These are phyloP conservation scores for Psilocybe sp. DNA, from an alignment of 768 basidiomycete species.

Conservation along the genomic window DNA sequence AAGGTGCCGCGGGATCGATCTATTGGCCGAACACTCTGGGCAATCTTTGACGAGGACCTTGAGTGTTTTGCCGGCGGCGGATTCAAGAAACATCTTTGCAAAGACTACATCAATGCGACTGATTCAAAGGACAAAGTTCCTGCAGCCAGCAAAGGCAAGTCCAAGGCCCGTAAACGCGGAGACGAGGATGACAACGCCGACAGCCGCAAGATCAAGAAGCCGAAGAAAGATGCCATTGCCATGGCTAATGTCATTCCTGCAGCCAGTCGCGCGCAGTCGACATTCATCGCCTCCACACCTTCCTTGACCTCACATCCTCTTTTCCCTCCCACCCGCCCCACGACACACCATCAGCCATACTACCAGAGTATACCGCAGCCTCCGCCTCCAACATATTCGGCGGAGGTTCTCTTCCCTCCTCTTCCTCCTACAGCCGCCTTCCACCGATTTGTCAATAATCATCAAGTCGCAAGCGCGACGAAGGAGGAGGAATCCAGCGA, in stretches of 20 bases:
- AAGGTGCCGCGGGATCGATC: constrained; percentile 77
- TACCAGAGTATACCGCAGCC: constrained; percentile 53
- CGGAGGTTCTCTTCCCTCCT: constrained; percentile 74
- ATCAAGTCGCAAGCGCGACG: constrained; percentile 9
- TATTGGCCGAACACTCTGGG: constrained; percentile 84
- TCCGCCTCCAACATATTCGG: constrained; percentile 43
- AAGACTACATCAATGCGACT: constrained; percentile 39
- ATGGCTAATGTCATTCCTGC: constrained; percentile 18
- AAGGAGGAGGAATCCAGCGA: constrained; percentile 8
- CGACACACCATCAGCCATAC: constrained; percentile 71
- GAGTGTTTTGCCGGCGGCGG: constrained; percentile 82
- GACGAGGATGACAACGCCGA: constrained; percentile 36
- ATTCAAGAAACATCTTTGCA: constrained; percentile 66
- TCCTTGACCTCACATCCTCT: constrained; percentile 32
- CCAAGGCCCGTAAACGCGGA: constrained; percentile 33
- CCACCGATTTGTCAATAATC: constrained; percentile 22
- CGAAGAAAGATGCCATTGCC: constrained; percentile 36
- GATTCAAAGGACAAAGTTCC: constrained; percentile 31
- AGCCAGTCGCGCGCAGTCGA: constrained; percentile 18
- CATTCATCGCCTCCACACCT: constrained; percentile 20
- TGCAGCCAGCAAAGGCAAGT: constrained; percentile 26
- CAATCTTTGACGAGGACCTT: constrained; percentile 78
- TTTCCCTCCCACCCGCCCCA: constrained; percentile 53
- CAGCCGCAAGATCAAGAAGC: constrained; percentile 44
- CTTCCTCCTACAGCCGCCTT: constrained; percentile 49